Evolutionary conservation across 805 yeast genomes (phyloP).

Genomic region (Ogataea corticis): DNA sequence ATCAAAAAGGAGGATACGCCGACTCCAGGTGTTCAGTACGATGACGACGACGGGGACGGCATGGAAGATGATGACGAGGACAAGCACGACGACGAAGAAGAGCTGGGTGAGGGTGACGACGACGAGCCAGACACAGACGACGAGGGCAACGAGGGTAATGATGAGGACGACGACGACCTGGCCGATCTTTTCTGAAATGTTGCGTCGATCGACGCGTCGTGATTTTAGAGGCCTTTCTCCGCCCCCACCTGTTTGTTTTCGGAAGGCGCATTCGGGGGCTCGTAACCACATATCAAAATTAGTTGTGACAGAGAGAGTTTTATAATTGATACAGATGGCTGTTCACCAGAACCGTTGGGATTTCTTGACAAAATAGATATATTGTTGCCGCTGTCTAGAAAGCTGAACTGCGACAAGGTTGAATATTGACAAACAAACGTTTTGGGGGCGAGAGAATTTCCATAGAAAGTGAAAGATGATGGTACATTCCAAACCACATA

Average conservation of each 20-base stretch:
- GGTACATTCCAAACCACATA: slow-evolving; percentile 24
- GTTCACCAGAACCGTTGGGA: too few relatives aligned
- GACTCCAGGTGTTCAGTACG: slow-evolving; percentile 22
- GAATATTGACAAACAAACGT: not conserved
- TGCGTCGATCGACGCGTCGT: slow-evolving; percentile 2
- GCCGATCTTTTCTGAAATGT: slow-evolving; percentile 29
- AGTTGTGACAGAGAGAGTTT: not conserved
- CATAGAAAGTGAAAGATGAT: slow-evolving; percentile 18
- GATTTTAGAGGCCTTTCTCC: too few relatives aligned
- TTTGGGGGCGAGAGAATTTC: not conserved
- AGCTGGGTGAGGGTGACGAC: slow-evolving; percentile 18
- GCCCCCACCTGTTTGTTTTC: too few relatives aligned
- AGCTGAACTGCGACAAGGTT: not conserved
- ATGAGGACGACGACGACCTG: slow-evolving; percentile 34
- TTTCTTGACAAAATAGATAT: too few relatives aligned
- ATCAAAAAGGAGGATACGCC: slow-evolving; percentile 37
- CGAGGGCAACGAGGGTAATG: slow-evolving; percentile 35
- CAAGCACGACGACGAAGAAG: slow-evolving; percentile 33
- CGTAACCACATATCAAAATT: not conserved
- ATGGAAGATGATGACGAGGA: slow-evolving; percentile 60
- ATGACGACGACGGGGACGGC: slow-evolving; percentile 73
- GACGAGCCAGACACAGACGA: slow-evolving; percentile 28
- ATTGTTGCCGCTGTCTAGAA: not conserved
- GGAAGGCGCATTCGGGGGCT: not conserved
- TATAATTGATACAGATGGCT: not conserved